Percentiles rank a stretch among this genome's conserved stretches.
These are phyloP conservation scores for Yamadazyma buinensis DNA, from an alignment of 1,139 yeast species.

Conservation along the genomic window DNA sequence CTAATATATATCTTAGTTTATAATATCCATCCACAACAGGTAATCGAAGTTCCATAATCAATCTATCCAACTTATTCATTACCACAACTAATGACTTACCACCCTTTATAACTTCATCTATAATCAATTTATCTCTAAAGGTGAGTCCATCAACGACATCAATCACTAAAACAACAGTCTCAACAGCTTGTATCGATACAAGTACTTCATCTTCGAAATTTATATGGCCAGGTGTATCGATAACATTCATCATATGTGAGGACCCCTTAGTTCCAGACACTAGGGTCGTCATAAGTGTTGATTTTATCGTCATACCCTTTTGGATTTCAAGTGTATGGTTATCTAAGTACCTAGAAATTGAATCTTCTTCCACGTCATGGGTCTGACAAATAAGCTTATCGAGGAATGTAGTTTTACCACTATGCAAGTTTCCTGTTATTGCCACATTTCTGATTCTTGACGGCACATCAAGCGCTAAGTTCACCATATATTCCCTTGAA, in stretches of 20 bases:
- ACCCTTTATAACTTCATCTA: slow-evolving; percentile 46
- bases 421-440: slow-evolving; percentile 73
- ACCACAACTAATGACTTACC: slow-evolving; percentile 56
- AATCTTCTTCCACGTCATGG: slow-evolving; percentile 33
- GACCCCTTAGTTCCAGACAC: slow-evolving; percentile 53
- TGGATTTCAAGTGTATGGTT: slow-evolving; percentile 65
- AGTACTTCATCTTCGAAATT: slow-evolving; percentile 76
- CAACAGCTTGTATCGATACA: slow-evolving; percentile 55
- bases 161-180: slow-evolving; percentile 66
- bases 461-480: slow-evolving; percentile 47
- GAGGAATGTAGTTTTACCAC: slow-evolving; percentile 85
- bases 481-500: slow-evolving; percentile 59
- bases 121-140: slow-evolving; percentile 43
- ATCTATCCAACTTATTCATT: slow-evolving; percentile 80
- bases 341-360: slow-evolving; percentile 60
- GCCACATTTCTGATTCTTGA: slow-evolving; percentile 75
- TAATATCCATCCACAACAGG: slow-evolving; percentile 73
- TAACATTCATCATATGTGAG: slow-evolving; percentile 56
- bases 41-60: slow-evolving; percentile 70
- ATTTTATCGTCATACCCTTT: slow-evolving; percentile 66
- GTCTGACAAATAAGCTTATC: slow-evolving; percentile 67
- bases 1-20: slow-evolving; percentile 62
- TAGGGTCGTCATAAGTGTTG: slow-evolving; percentile 61
- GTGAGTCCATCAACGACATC: slow-evolving; percentile 85
- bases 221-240: slow-evolving; percentile 92